Evolutionary conservation across 176 grass and related monocot species (phyloP).

Genomic region (Juncus inflexus): DNA sequence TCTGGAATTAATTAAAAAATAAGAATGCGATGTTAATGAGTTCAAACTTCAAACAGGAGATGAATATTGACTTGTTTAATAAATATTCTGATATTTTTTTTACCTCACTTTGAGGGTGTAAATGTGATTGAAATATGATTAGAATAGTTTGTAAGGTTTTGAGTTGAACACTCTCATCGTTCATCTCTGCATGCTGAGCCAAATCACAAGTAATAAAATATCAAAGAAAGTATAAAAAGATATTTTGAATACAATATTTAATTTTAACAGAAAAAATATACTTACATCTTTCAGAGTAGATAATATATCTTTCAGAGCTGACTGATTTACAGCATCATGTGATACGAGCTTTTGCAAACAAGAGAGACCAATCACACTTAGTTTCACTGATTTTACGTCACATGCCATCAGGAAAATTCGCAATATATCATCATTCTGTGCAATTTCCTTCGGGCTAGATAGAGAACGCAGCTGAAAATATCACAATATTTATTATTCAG

Average conservation of each 20-base stretch:
- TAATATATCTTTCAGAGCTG: conserved; percentile 84
- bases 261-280: conserved; percentile 24
- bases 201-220: conserved; percentile 25
- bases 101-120: conserved; percentile 94
- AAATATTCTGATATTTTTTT: conserved; percentile 11
- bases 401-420: conserved; percentile 97
- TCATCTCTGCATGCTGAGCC: conserved; percentile 76
- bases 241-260: conserved; percentile 1
- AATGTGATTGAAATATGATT: conserved; percentile 86
- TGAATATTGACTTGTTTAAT: conserved; percentile 1
- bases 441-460: conserved; percentile 78
- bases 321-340: conserved; percentile 72
- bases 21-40: neutral
- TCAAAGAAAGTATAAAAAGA: conserved; percentile 26
- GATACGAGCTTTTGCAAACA: conserved; percentile 99
- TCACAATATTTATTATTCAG: conserved; percentile 20
- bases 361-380: conserved; percentile 93
- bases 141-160: conserved; percentile 97
- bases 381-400: conserved; percentile 77
- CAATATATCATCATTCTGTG: conserved; percentile 80
- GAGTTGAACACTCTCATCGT: conserved; percentile 88
- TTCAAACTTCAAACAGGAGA: neutral
- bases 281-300: conserved; percentile 90
- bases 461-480: conserved; percentile 72
- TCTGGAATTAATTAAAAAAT: conserved; percentile 54